Evolutionary conservation across 805 yeast species (phyloP).

Genomic region (Nakazawaea holstii): DNA sequence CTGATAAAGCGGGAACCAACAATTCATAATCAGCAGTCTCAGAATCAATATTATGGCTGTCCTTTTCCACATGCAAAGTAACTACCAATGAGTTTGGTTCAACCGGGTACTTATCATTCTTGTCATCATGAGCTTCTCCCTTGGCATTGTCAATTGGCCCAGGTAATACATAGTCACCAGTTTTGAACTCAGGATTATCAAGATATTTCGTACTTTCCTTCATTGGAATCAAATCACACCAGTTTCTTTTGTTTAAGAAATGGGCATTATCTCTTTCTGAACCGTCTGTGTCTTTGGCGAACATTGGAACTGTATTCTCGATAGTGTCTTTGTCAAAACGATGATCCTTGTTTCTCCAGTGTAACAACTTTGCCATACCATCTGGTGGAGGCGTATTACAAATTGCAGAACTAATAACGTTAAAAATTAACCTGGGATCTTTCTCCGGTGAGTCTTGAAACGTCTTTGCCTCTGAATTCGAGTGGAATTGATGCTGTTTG

Average conservation of each 20-base stretch:
- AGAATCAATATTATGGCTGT: conserved; percentile 40
- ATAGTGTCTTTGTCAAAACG: conserved; percentile 58
- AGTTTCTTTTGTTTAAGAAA: conserved; percentile 63
- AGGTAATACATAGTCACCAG: conserved; percentile 32
- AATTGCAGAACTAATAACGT: conserved; percentile 86
- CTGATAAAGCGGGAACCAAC: conserved; percentile 56
- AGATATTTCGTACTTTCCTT: conserved; percentile 24
- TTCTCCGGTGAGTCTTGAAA: conserved; percentile 47
- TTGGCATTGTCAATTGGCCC: conserved; percentile 29
- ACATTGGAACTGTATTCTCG: conserved; percentile 79
- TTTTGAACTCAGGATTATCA: conserved; percentile 19
- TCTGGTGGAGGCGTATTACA: conserved; percentile 91
- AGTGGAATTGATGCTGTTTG: conserved; percentile 39
- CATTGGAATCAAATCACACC: conserved; percentile 61
- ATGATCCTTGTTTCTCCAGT: conserved; percentile 65
- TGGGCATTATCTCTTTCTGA: conserved; percentile 35
- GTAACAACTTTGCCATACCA: conserved; percentile 70
- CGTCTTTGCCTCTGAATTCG: conserved; percentile 32
- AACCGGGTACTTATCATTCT: conserved; percentile 45
- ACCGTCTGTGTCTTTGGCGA: conserved; percentile 55
- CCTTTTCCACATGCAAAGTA: conserved; percentile 69
- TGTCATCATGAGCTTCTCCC: conserved; percentile 9
- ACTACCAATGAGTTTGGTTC: conserved; percentile 56
- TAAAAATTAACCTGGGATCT: conserved; percentile 75
- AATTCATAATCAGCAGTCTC: conserved; percentile 62